These are phyloP conservation scores for Zoysia matrella DNA, from an alignment of 202 grass and related monocot species.

Conservation along the genomic window DNA sequence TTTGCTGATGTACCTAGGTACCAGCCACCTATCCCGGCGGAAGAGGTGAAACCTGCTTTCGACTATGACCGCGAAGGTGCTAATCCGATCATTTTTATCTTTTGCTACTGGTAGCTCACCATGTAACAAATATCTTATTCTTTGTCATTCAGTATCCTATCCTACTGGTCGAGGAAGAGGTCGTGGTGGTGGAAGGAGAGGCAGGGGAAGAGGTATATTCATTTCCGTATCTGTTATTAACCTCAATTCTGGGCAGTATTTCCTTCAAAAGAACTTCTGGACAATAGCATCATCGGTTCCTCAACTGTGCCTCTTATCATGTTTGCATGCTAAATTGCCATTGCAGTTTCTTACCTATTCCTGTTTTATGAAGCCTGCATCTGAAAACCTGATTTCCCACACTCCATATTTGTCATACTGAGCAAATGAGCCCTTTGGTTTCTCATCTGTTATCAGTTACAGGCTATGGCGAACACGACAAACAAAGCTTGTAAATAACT, in stretches of 20 bases:
- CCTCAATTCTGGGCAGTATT: constrained; percentile 4
- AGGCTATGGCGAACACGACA: neutral
- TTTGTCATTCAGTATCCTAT: constrained; percentile 48
- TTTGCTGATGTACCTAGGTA: constrained; percentile 49
- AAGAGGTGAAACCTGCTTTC: constrained; percentile 64
- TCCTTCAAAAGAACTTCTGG: neutral
- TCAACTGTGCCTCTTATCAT: neutral
- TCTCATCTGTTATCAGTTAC: neutral
- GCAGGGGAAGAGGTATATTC: constrained; percentile 77
- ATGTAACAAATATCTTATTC: constrained; percentile 7
- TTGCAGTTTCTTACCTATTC: neutral
- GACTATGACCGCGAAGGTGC: constrained; percentile 74
- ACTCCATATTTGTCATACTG: neutral
- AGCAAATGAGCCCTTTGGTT: neutral
- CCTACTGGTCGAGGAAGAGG: constrained; percentile 64
- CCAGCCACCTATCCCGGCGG: constrained; percentile 73
- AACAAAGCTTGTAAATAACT: neutral
- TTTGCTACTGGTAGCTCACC: neutral
- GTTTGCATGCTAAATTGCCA: neutral
- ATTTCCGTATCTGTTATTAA: constrained; percentile 15
- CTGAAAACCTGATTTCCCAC: neutral
- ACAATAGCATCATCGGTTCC: neutral
- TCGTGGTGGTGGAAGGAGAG: constrained; percentile 62
- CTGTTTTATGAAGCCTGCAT: neutral
- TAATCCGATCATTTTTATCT: neutral